phyloP scores from a whole-genome alignment of 768 basidiomycete species.

The Wakefieldia striispora region DNA sequence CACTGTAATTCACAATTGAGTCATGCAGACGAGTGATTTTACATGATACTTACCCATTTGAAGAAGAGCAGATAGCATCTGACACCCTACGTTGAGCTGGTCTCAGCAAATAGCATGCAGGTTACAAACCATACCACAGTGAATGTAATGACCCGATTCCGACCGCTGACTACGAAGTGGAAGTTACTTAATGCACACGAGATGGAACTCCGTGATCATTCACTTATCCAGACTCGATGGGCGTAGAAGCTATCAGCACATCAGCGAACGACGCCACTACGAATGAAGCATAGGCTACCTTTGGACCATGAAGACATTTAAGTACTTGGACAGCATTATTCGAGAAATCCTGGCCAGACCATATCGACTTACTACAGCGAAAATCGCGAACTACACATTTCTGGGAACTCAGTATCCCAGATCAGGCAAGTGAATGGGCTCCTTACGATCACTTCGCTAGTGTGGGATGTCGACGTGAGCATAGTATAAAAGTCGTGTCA shows the following conservation, averaged over 20 bases:
- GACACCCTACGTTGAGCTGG: neutral
- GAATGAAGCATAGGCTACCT: constrained; percentile 2
- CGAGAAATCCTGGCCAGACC: neutral
- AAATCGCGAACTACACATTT: neutral
- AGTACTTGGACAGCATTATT: constrained; percentile 11
- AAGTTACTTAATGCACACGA: neutral
- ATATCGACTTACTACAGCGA: constrained; percentile 3
- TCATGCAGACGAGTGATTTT: neutral
- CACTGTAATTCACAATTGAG: neutral
- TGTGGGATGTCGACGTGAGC: neutral
- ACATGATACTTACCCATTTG: constrained; percentile 12
- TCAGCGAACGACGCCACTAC: neutral
- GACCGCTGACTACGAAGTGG: constrained; percentile 15
- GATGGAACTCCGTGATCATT: neutral
- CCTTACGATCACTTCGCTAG: constrained; percentile 7
- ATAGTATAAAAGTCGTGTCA: neutral
- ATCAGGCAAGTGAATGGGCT: neutral
- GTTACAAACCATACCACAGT: constrained; percentile 12
- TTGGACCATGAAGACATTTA: constrained; percentile 21
- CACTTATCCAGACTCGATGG: constrained; percentile 30
- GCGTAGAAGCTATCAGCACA: no score
- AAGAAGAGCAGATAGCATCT: constrained; percentile 6
- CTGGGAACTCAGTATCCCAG: neutral
- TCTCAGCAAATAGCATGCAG: no score
- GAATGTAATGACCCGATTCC: constrained; percentile 12